Conservation (phyloP, 2,329 filamentous ascomycete genomes). For the Penicillium sp. region DNA sequence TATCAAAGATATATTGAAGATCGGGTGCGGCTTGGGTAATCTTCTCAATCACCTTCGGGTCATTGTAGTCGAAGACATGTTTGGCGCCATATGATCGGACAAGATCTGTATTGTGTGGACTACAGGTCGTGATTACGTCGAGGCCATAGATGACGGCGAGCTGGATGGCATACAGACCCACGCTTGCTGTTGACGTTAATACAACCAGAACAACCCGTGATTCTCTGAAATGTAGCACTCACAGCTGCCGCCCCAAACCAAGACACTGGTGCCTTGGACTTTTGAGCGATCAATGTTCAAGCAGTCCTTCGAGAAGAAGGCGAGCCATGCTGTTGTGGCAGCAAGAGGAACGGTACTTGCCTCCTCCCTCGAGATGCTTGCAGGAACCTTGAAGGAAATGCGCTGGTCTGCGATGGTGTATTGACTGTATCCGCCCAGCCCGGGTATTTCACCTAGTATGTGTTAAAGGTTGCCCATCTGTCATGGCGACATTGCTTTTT, state of each 20-base stretch:
- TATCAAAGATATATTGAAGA: background rate
- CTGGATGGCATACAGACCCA: too few species aligned
- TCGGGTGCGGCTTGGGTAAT: background rate
- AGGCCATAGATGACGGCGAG: too few species aligned
- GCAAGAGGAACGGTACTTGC: conserved; percentile 18
- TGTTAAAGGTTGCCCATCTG: background rate
- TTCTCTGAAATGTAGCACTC: conserved; percentile 14
- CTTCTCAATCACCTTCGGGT: background rate
- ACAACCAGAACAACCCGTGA: background rate
- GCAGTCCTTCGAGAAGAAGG: conserved; percentile 41
- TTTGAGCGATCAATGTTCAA: conserved; percentile 34
- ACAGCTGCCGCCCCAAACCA: conserved; percentile 51
- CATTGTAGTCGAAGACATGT: too few species aligned
- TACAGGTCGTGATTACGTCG: too few species aligned
- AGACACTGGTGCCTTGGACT: conserved; percentile 24
- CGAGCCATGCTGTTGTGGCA: conserved; percentile 42
- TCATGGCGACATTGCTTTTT: background rate
- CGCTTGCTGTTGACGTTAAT: conserved; percentile 12
- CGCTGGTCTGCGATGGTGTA: too few species aligned
- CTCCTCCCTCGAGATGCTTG: too few species aligned
- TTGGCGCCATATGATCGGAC: too few species aligned
- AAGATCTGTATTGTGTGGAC: too few species aligned
- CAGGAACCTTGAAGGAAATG: too few species aligned
- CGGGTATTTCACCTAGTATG: too few species aligned
- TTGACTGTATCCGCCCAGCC: too few species aligned